phyloP scores from a whole-genome alignment of 2,329 filamentous ascomycete species.

The Colletotrichum coccodes region DNA sequence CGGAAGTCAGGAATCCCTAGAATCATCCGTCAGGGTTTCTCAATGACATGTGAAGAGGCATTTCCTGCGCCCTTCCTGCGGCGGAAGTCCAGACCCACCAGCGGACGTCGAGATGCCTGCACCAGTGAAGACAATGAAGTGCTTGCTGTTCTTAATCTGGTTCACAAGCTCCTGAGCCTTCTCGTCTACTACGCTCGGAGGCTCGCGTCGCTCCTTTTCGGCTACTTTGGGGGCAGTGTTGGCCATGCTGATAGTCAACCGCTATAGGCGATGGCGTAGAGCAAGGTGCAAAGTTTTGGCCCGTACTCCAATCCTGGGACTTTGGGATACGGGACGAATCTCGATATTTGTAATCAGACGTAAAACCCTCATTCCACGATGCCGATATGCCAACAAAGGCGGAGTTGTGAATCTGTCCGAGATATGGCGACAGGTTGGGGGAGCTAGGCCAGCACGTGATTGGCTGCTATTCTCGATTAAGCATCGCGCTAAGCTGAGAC shows the following conservation, averaged over 20 bases:
- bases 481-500: no score
- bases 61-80: no score
- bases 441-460: not conserved
- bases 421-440: no score
- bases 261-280: no score
- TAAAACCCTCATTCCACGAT: not conserved
- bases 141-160: constrained; percentile 52
- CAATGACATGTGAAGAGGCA: not conserved
- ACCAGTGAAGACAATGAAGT: constrained; percentile 58
- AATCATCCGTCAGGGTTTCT: not conserved
- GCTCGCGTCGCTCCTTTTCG: constrained; percentile 17
- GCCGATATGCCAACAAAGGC: not conserved
- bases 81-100: constrained; percentile 38
- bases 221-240: constrained; percentile 25
- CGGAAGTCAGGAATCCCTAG: constrained; percentile 58
- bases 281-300: not conserved
- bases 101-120: constrained; percentile 59
- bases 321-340: no score
- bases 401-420: not conserved
- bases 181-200: constrained; percentile 32
- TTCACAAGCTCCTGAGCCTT: constrained; percentile 50
- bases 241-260: constrained; percentile 4
- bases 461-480: not conserved
- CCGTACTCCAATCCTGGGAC: no score
- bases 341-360: no score